Evolutionary conservation across 352 stramenopile genomes (phyloP), one percentile per base, ranked within the genome.

Genomic region (Globisporangium nodosum): DNA sequence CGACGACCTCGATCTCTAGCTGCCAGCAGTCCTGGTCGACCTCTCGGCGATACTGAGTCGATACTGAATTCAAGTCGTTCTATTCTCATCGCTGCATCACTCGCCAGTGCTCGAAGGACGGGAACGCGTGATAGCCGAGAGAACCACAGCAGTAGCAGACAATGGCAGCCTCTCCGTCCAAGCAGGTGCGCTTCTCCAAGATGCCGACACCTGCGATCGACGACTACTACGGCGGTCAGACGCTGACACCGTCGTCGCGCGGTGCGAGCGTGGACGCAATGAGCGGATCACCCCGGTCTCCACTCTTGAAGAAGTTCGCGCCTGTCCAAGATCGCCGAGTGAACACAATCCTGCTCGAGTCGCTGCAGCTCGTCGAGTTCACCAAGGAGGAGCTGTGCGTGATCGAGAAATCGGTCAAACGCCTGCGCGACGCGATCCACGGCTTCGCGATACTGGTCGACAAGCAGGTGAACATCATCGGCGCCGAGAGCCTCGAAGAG

Each of bases 371-470:
- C 30, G 64, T 81, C 9, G 77, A 89, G 42, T 81, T 81, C 37
- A 81, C 79, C 0, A 66, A 71, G 27, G 74, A 85, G n/a, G 82
- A 90, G 52, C 64, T 88, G 11, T 57, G 60, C 0, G 40, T 71
- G 31, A 78, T 90, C 39, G 82, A 89, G 31, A 74, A 72, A 31
- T 75, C 77, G 13, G 66, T 84, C 49, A 84, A 78, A 52, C 70
- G 76, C 8, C 58, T 92, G 8, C 71, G 78, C 18, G 76, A 87
- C 47, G 76, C 73, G 3, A 79, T 90, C 50, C 61, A 87, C 33
- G 73, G 75, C 0, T 89, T 91, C 47, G 71, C 79, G 9, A 69
- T 91, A 20, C 68, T 91, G 3, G 72, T 91, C n/a, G 81, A 88
- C 64, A 88, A 87, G 49, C 81, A 89, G 49, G 81, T 88, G 33